Base-by-base conservation (phyloP, 495 filamentous ascomycete genomes). In the Penicillium parvum region DNA sequence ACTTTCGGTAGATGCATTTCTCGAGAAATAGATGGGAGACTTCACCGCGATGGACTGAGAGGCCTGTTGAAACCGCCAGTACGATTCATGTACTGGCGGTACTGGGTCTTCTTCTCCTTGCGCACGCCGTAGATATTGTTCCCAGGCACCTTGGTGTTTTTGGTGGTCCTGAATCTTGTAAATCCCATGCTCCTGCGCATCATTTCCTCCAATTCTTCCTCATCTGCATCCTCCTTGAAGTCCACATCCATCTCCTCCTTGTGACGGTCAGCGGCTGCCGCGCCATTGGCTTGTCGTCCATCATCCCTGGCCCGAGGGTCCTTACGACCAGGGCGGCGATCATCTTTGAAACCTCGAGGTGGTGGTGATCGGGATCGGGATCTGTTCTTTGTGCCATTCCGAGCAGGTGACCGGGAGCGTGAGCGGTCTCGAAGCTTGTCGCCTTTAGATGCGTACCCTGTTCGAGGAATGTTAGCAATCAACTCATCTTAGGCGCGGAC, bases 41-140 rank as follows among this genome's bases (percentile, higher is more conserved):
- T 19, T 19, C 10, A 62, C 41, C 68, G 61, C 34, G 65, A 64
- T n/a, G 81, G 81, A 59, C 77, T 81, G 47, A 98, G 75, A 28
- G 92, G 90, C 55, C 92, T 72, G 65, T 98, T 98, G 74, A 98
- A 98, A 30, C 92, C 92, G 32, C 91, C 91, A n/a, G 81, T 67
- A 41, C 92, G 84, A 64, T 98, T 98, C 92, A 98, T 98, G 63
- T 98, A 98, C 77, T 98, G 92, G 58, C 92, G 74, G 58, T 96
- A 96, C 74, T 94, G 81, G 5, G 84, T 86, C 76, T 88, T 88
- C 81, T 95, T 97, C 71, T 95, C 91, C 74, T 95, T 96, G 45
- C 84, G 69, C 20, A 96, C 81, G 5, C 74, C 86, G 36, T 84
- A 90, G 40, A 88, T 78, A 54, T 95, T 78, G 58, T 98, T 98